A percentile compares a stretch with the other conserved stretches of the same genome.
Evolutionary conservation across 2,329 filamentous ascomycete genomes (phyloP).

Genomic region (Exophiala alcalophila): DNA sequence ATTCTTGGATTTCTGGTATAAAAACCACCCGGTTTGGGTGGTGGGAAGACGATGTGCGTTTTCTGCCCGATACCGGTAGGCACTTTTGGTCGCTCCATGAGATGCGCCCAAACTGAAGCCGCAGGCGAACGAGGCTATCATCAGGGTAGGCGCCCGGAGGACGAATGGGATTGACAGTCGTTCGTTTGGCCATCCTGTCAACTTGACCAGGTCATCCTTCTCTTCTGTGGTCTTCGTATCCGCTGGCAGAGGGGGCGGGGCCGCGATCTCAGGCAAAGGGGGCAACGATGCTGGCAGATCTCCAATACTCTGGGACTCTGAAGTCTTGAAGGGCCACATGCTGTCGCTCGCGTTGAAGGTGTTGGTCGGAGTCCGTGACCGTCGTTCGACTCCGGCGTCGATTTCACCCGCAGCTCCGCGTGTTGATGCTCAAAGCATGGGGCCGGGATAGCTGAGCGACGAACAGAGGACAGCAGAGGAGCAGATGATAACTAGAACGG

Average conservation of each 20-base stretch:
- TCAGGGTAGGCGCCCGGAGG: conserved; percentile 64
- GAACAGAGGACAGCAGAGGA: too few species aligned
- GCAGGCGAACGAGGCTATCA: conserved; percentile 61
- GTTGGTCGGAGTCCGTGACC: too few species aligned
- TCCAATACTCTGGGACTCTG: neutral
- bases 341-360: too few species aligned
- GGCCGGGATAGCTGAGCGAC: too few species aligned
- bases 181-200: conserved; percentile 29
- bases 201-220: conserved; percentile 29
- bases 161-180: conserved; percentile 63
- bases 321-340: conserved; percentile 27
- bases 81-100: conserved; percentile 69
- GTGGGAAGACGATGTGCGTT: conserved; percentile 91
- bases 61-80: conserved; percentile 86
- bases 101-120: conserved; percentile 69
- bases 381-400: too few species aligned
- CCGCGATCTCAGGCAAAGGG: neutral
- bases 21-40: conserved; percentile 82
- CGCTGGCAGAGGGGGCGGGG: neutral
- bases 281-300: neutral
- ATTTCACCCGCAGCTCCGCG: too few species aligned
- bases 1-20: conserved; percentile 99
- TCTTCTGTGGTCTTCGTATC: conserved; percentile 1
- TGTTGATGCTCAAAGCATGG: too few species aligned
- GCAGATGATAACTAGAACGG: too few species aligned